Conservation (phyloP, 2,329 filamentous ascomycete species). For the Cryphonectria naterciae region DNA sequence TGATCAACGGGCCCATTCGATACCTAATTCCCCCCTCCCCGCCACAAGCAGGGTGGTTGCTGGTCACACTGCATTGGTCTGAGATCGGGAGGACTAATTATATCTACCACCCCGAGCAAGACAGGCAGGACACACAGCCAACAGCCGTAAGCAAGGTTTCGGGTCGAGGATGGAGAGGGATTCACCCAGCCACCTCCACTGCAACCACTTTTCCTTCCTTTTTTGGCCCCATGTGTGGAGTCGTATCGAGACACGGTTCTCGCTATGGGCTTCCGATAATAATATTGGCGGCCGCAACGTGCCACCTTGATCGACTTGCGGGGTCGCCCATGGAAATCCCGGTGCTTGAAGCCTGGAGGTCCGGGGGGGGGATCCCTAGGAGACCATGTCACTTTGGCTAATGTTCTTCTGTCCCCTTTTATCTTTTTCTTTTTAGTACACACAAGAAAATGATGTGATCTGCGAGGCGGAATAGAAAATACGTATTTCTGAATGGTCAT, state of each 20-base stretch:
- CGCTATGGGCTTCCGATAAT: not conserved
- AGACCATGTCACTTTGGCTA: not conserved
- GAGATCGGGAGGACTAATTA: not conserved
- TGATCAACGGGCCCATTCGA: not conserved
- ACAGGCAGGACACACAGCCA: not conserved
- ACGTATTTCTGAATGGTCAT: not conserved
- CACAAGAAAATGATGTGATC: not conserved
- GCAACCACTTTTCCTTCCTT: not conserved
- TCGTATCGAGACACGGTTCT: not conserved
- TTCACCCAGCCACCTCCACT: not conserved
- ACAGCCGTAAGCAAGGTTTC: constrained; percentile 1
- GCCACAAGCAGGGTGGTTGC: not conserved
- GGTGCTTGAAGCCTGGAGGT: too few species aligned
- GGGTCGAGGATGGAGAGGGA: not conserved
- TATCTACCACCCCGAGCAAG: not conserved
- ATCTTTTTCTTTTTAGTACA: not conserved
- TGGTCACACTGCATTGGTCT: not conserved
- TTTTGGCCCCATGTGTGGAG: not conserved
- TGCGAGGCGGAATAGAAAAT: not conserved
- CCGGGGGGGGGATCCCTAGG: too few species aligned
- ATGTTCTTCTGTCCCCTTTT: not conserved
- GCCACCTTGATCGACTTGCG: not conserved
- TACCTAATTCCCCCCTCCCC: not conserved
- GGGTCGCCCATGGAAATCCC: not conserved
- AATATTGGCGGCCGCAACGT: not conserved